Base-by-base conservation (phyloP, 2,329 filamentous ascomycete genomes). In the Orbilia oligospora region DNA sequence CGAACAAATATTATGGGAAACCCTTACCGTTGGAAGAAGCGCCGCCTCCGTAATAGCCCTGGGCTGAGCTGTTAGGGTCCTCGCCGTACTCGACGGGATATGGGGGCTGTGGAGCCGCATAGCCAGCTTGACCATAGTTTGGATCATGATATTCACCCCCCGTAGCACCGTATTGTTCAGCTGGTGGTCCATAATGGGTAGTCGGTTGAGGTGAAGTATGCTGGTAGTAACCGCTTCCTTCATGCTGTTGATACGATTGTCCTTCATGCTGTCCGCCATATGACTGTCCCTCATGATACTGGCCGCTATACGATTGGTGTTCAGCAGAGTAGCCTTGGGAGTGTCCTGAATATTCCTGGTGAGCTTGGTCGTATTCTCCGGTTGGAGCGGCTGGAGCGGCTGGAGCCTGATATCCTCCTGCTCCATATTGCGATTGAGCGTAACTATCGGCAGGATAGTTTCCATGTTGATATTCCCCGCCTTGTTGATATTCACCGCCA, bases 381-480 rank as follows among this genome's bases (percentile, higher is more conserved):
- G 51, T 22, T 18, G 46, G 20, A 4, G n/a, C n/a, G n/a, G 27
- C 27, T 6, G 27, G 27, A 30, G 44, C 33, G 20, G 44, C 20
- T 9, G 55, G 20, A 16, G 61, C 55, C 20, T 64, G 33, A 33
- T 78, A 58, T 30, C 53, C 61, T 48, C 53, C 61, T 48, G 20
- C 48, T 41, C 63, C 68, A 48, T 78, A 78, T 14, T 64, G 68
- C 33, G 75, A 78, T 22, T 71, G 36, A 8, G 63, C 53, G 61
- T 78, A 78, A 20, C 61, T 72, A 58, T 78, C 75, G 44, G 75
- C 63, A 24, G 51, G 68, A 38, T 78, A 78, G 24, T 30, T 61
- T 10, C 53, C 55, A 22, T 63, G 75, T n/a, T 68, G 75, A 18
- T 78, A 78, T 36, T 78, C 75, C 27, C 68, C 53, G 22, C 53